Evolutionary conservation across 2,329 filamentous ascomycete genomes (phyloP).

Genomic region (Epicoccum nigrum): DNA sequence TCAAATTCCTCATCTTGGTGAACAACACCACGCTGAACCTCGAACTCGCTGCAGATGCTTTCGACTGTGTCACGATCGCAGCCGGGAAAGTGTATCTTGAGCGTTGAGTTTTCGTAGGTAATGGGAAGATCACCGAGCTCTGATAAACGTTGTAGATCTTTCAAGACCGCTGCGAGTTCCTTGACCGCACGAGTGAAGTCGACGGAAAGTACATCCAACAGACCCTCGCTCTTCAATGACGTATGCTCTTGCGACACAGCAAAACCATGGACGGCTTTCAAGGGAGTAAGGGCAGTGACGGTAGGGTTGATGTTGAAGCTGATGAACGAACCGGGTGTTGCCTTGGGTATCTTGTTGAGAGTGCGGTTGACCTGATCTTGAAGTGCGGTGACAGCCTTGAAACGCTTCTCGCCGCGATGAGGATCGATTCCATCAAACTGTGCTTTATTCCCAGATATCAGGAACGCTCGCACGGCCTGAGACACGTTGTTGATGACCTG

Average conservation of each 20-base stretch:
- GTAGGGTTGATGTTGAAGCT: slow-evolving; percentile 90
- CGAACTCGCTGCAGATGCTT: slow-evolving; percentile 81
- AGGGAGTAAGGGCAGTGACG: slow-evolving; percentile 81
- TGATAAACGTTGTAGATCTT: slow-evolving; percentile 79
- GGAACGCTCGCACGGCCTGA: slow-evolving; percentile 87
- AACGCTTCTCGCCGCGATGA: slow-evolving; percentile 74
- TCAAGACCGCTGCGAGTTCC: slow-evolving; percentile 78
- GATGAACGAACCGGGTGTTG: slow-evolving; percentile 77
- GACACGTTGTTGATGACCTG: slow-evolving; percentile 97
- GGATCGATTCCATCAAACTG: slow-evolving; percentile 80
- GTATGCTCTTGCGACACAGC: slow-evolving; percentile 53
- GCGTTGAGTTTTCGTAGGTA: slow-evolving; percentile 68
- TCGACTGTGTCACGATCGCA: slow-evolving; percentile 85
- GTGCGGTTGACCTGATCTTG: slow-evolving; percentile 75
- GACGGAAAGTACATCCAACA: slow-evolving; percentile 81
- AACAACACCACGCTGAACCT: slow-evolving; percentile 79
- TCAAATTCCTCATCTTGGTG: slow-evolving; percentile 81
- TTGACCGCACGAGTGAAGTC: slow-evolving; percentile 89
- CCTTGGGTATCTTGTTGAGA: slow-evolving; percentile 64
- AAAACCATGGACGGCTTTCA: slow-evolving; percentile 65
- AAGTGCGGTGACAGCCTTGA: slow-evolving; percentile 74
- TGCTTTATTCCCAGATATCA: slow-evolving; percentile 86
- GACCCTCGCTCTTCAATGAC: slow-evolving; percentile 79
- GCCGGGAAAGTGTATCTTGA: slow-evolving; percentile 88
- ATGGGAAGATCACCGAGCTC: slow-evolving; percentile 84